phyloP scores from a whole-genome alignment of 2,329 filamentous ascomycete species.

The Alternaria viburni region DNA sequence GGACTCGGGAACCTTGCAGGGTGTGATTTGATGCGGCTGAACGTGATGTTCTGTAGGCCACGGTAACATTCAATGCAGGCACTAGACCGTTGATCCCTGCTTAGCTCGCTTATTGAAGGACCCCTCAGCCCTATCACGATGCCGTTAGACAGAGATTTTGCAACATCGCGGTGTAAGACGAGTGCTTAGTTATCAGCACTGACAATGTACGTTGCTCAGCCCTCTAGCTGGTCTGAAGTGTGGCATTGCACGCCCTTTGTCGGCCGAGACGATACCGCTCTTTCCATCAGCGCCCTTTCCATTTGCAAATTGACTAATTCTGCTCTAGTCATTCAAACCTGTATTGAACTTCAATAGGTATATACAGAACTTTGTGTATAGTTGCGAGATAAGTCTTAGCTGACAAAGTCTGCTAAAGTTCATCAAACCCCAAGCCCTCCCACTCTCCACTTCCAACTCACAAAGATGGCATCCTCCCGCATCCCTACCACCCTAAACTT shows the following conservation, averaged over 20 bases:
- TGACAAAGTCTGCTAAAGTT: not conserved
- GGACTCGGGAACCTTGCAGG: slow-evolving; percentile 4
- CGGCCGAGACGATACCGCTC: not conserved
- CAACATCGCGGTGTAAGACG: not conserved
- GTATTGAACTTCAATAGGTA: slow-evolving; percentile 2
- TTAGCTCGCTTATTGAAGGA: slow-evolving; percentile 14
- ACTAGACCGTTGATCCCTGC: slow-evolving; percentile 6
- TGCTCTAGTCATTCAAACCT: slow-evolving; percentile 11
- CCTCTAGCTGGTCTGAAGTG: not conserved
- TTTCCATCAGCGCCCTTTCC: slow-evolving; percentile 3
- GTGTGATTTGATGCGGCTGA: slow-evolving; percentile 18
- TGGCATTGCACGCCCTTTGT: slow-evolving; percentile 5
- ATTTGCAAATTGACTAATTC: slow-evolving; percentile 7
- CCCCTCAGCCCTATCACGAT: slow-evolving; percentile 13
- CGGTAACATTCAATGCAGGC: slow-evolving; percentile 11
- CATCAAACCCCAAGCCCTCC: not conserved
- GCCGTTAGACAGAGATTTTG: not conserved
- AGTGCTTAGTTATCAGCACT: not conserved
- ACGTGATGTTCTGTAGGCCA: slow-evolving; percentile 10
- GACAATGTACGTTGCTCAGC: slow-evolving; percentile 3
- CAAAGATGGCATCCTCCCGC: slow-evolving; percentile 20
- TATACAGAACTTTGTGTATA: not conserved
- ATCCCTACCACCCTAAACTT: slow-evolving; percentile 73
- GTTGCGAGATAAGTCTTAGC: not conserved
- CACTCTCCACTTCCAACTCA: not conserved